Percentiles rank a stretch among this genome's conserved stretches.
These are phyloP conservation scores for Pichia scutulata DNA, from an alignment of 805 yeast species.

Conservation along the genomic window DNA sequence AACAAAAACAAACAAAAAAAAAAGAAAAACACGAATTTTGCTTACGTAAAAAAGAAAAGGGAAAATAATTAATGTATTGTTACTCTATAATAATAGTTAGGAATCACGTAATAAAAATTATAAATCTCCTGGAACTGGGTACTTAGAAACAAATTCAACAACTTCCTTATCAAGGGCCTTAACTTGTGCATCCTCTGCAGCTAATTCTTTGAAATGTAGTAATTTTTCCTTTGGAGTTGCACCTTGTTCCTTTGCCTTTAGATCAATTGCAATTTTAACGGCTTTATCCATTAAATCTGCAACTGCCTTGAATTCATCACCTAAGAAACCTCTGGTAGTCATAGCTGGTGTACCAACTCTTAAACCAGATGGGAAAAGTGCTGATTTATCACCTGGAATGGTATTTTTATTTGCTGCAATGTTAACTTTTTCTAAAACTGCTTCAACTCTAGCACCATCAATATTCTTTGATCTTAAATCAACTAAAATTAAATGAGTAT, in stretches of 20 bases:
- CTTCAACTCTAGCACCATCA: slow-evolving; percentile 95
- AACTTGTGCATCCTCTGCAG: slow-evolving; percentile 56
- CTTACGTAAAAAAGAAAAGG: not conserved
- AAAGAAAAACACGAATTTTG: no score
- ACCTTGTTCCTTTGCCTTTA: slow-evolving; percentile 56
- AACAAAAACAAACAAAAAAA: no score
- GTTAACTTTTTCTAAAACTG: slow-evolving; percentile 80
- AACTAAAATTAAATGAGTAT: slow-evolving; percentile 84
- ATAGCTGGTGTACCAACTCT: slow-evolving; percentile 98
- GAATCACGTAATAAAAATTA: slow-evolving; percentile 11
- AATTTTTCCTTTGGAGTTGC: slow-evolving; percentile 50
- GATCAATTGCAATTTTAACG: slow-evolving; percentile 54
- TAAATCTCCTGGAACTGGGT: slow-evolving; percentile 84
- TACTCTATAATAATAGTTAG: no score
- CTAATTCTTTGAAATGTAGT: slow-evolving; percentile 63
- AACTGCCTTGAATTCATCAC: slow-evolving; percentile 70
- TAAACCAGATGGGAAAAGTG: slow-evolving; percentile 91
- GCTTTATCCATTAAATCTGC: slow-evolving; percentile 76
- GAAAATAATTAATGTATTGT: no score
- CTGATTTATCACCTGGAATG: slow-evolving; percentile 93
- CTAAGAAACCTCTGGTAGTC: slow-evolving; percentile 91
- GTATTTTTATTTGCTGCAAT: slow-evolving; percentile 96
- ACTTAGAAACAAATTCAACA: slow-evolving; percentile 60
- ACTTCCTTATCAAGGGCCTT: slow-evolving; percentile 58
- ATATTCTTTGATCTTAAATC: slow-evolving; percentile 71